Evolutionary conservation across 208 protist species (phyloP), one percentile per base, ranked within the genome.

Genomic region (Acanthamoeba lenticulata): DNA sequence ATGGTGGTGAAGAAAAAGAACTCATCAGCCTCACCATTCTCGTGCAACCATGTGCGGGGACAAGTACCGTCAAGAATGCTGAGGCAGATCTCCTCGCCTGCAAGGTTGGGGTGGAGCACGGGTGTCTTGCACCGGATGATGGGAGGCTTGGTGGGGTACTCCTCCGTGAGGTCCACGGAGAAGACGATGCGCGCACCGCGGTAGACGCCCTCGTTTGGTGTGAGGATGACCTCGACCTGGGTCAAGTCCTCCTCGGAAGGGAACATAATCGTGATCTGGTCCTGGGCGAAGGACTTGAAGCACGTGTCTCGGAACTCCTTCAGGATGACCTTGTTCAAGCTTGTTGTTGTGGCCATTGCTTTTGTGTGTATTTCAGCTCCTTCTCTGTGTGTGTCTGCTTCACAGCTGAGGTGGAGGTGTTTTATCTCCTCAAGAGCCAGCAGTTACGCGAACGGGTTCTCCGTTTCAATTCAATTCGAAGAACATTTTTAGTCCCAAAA

Each of bases 311-410:
- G 67, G 86, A 72, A 65, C 57, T 92, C 86, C 86, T 92, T 92
- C 52, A 92, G 57, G 5, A 92, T 72, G 15, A 55, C 86, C 57
- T 92, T 92, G 79, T 88, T 88, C 55, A 62, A n/a, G 55, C 55
- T 32, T 6, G 55, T 17, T 62, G 24, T 24, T 13, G 17, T 17
- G 24, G 55, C n/a, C n/a, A n/a, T n/a, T n/a, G n/a, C n/a, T n/a
- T n/a, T n/a, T n/a, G n/a, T n/a, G n/a, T n/a, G n/a, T n/a, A 32
- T 24, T 52, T 15, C 9, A 5, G 45, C 5, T 5, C 52, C 3
- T 21, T 60, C 52, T 21, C 27, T 60, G 11, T 60, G 45, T 60
- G 19, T 60, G 3, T 24, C 17, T n/a, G 52, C 52, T 60, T 21
- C 52, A n/a, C n/a, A n/a, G n/a, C n/a, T n/a, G n/a, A n/a, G n/a